Evolutionary conservation across 2,329 filamentous ascomycete species (phyloP), one percentile per base, ranked within the genome.

Genomic region (Colletotrichum lindemuthianum): DNA sequence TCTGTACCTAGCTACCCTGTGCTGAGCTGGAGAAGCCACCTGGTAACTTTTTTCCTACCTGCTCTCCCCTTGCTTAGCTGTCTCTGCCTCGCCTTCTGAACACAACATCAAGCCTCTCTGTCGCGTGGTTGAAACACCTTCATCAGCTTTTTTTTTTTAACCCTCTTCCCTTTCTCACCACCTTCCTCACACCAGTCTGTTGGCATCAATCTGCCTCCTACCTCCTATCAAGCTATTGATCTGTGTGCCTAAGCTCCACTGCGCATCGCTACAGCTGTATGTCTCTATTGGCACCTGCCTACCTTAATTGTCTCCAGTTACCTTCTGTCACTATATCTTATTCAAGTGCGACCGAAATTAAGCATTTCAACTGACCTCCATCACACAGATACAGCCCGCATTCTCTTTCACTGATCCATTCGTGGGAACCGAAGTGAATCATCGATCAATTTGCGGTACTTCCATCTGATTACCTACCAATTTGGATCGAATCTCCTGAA

Each of bases 11-110:
- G 8, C 32, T n/a, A 55, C 66, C 52, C 63, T 77, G 54, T 69
- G 69, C 65, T 72, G 75, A 47, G 60, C 74, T 58, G 51, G 51
- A 61, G 61, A 65, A 65, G 60, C 57, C 63, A 65, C 63, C 63
- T 65, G 63, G 63, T 65, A 65, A 65, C 55, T 60, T 65, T 60
- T 63, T 66, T 50, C 60, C 37, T 24, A 40, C 40, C 55, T 65
- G 41, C 16, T 47, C 57, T 60, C 58, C 55, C 58, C 48, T 51
- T 61, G 61, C 63, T 65, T 49, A 58, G 59, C 63, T 60, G 43
- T 43, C 50, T 55, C 39, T 65, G 16, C 63, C 63, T 24, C 4
- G 1, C 24, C 24, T 24, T 64, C 59, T 61, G 52, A 60, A 66
- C 65, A 67, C 63, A 58, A 67, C 65, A 66, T 63, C 58, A 44